These are phyloP conservation scores for Phialophora macrospora DNA, from an alignment of 2,329 filamentous ascomycete genomes.

Conservation along the genomic window DNA sequence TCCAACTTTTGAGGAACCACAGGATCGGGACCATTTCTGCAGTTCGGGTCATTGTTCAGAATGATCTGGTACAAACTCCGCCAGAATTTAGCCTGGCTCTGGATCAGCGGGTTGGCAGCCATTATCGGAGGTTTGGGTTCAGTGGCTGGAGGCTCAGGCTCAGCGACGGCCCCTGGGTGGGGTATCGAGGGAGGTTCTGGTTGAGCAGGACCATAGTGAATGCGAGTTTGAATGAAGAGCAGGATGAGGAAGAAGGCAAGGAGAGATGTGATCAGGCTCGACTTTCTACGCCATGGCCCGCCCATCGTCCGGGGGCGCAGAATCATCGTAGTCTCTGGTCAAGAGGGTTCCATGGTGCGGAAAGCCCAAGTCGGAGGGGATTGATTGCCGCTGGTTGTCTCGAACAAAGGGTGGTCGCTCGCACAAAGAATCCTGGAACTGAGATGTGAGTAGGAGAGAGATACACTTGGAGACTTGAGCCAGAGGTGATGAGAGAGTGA, in stretches of 20 bases:
- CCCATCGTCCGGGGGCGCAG: slow-evolving; percentile 11
- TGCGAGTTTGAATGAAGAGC: slow-evolving; percentile 29
- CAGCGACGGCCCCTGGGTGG: slow-evolving; percentile 1
- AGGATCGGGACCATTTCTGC: slow-evolving; percentile 34
- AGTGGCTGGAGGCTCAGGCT: background rate
- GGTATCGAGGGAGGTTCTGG: slow-evolving; percentile 7
- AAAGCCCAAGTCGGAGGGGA: background rate
- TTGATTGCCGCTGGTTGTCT: background rate
- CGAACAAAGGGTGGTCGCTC: background rate
- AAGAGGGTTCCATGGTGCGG: slow-evolving; percentile 5
- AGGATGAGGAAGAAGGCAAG: slow-evolving; percentile 28
- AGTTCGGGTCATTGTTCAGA: slow-evolving; percentile 38
- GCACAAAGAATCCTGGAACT: background rate
- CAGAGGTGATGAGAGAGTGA: background rate
- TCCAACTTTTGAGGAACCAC: slow-evolving; percentile 38
- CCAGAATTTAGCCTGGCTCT: slow-evolving; percentile 37
- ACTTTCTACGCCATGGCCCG: slow-evolving; percentile 29
- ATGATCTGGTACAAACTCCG: slow-evolving; percentile 34
- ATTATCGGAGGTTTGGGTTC: slow-evolving; percentile 7
- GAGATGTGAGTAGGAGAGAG: background rate
- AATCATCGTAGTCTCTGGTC: slow-evolving; percentile 11
- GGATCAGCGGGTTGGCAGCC: slow-evolving; percentile 26
- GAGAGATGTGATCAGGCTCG: slow-evolving; percentile 22
- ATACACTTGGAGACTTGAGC: background rate
- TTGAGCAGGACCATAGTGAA: slow-evolving; percentile 12